Evolutionary conservation across 768 basidiomycete genomes (phyloP).

Genomic region (Lyophyllum shimeji): DNA sequence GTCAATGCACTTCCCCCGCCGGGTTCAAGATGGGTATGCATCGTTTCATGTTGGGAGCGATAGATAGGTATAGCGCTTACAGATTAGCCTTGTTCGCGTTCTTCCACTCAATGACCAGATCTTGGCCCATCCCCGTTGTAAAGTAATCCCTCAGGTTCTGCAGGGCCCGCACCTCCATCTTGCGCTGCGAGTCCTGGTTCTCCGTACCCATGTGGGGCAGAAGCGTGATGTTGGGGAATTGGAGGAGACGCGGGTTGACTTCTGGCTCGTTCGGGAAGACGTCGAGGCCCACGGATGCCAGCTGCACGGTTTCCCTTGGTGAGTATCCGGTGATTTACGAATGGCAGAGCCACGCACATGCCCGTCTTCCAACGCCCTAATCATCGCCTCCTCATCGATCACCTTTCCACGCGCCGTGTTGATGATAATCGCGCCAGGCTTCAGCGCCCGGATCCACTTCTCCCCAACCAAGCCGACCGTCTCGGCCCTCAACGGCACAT

Average conservation of each 20-base stretch:
- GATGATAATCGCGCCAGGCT: slow-evolving; percentile 74
- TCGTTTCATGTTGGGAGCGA: background rate
- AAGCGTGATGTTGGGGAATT: slow-evolving; percentile 81
- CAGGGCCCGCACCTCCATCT: slow-evolving; percentile 86
- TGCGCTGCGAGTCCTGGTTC: slow-evolving; percentile 74
- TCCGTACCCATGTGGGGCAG: slow-evolving; percentile 94
- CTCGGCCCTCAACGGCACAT: slow-evolving; percentile 75
- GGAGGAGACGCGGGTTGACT: slow-evolving; percentile 75
- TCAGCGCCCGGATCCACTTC: slow-evolving; percentile 74
- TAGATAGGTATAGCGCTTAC: slow-evolving; percentile 9
- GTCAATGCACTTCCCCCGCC: background rate
- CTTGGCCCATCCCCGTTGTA: slow-evolving; percentile 58
- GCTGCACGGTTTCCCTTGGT: slow-evolving; percentile 37
- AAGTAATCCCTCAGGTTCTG: slow-evolving; percentile 75
- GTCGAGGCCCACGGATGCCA: slow-evolving; percentile 80
- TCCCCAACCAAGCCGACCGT: slow-evolving; percentile 77
- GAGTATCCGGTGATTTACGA: background rate
- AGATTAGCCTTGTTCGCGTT: slow-evolving; percentile 15
- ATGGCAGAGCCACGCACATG: slow-evolving; percentile 60
- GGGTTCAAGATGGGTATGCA: background rate
- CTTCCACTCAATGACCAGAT: slow-evolving; percentile 61
- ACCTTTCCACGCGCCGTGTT: slow-evolving; percentile 93
- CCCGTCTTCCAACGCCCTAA: slow-evolving; percentile 80
- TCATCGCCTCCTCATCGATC: slow-evolving; percentile 85
- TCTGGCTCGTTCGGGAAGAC: slow-evolving; percentile 85